Evolutionary conservation across 306 rosid genomes (phyloP), one percentile per base, ranked within the genome.

Genomic region (Quercus cerris): DNA sequence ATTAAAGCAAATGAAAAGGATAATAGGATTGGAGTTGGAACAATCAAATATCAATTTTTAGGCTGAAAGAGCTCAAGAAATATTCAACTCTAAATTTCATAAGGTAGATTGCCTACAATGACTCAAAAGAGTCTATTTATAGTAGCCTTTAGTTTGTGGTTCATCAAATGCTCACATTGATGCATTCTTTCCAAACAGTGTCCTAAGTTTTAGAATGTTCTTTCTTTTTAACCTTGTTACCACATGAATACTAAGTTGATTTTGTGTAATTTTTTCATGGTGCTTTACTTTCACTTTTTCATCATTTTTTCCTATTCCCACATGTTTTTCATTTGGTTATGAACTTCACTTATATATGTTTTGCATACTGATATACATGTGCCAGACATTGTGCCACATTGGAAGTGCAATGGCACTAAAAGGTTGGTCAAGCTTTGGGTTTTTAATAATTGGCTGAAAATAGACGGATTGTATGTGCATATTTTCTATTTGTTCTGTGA

Each of bases 1-100:
- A 49, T 49, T 49, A 49, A 49, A 49, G 54, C 15, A 49, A 49
- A 49, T 49, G 15, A 49, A 49, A 49, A 49, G 13, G 13, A 49
- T 49, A 8, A 44, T 82, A 38, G 68, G 71, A 27, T 76, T 85
- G 91, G 91, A 75, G 75, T 87, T 79, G 68, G 70, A 71, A 82
- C 54, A 49, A 49, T 49, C 54, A 49, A 49, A 49, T 49, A 49
- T 49, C 17, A 49, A 49, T 49, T 49, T 12, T 13, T 49, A 49
- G 54, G 17, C 17, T 49, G 17, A 49, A 49, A 49, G 54, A 49
- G 54, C 54, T 49, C 54, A 49, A 49, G 54, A 49, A 49, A 49
- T 49, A 49, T 49, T 49, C 54, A 49, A 10, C 4, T 49, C 54
- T 13, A 49, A 12, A 49, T 49, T 49, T 49, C 54, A 49, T 3